Conservation (phyloP, 2,329 filamentous ascomycete genomes). For the Colletotrichum sp. region DNA sequence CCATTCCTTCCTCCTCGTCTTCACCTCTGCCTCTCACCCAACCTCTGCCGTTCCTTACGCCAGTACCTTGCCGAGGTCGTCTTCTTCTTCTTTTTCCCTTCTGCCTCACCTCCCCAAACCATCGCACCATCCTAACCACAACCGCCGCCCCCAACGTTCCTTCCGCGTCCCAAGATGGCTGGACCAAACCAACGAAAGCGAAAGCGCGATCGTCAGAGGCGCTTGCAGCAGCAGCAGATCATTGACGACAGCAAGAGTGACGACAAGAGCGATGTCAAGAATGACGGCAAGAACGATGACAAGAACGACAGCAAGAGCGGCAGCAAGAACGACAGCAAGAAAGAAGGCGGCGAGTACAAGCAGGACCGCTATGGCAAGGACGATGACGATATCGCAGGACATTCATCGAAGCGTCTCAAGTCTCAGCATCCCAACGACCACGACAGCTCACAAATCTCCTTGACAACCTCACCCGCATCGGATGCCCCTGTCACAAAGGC, state of each 20-base stretch:
- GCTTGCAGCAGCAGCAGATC: background rate
- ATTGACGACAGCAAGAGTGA: no score
- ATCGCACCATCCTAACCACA: background rate
- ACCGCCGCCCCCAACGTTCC: background rate
- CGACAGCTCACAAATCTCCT: background rate
- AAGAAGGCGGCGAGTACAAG: background rate
- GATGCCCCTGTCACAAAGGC: background rate
- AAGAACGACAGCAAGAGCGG: no score
- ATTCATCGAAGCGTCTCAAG: background rate
- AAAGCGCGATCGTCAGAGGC: accelerated
- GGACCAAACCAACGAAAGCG: background rate
- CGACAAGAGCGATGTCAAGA: no score
- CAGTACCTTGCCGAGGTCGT: background rate
- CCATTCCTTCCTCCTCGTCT: background rate
- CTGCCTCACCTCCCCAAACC: background rate
- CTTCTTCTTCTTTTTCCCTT: background rate
- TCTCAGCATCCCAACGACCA: background rate
- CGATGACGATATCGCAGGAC: background rate
- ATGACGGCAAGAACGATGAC: no score
- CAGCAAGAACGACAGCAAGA: no score
- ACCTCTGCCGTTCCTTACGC: accelerated
- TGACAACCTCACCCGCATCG: accelerated
- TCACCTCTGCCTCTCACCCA: background rate
- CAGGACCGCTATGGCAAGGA: background rate
- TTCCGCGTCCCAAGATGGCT: background rate